These are phyloP conservation scores for Flueggea neowawraea DNA, from an alignment of 441 rosid species.

Conservation along the genomic window DNA sequence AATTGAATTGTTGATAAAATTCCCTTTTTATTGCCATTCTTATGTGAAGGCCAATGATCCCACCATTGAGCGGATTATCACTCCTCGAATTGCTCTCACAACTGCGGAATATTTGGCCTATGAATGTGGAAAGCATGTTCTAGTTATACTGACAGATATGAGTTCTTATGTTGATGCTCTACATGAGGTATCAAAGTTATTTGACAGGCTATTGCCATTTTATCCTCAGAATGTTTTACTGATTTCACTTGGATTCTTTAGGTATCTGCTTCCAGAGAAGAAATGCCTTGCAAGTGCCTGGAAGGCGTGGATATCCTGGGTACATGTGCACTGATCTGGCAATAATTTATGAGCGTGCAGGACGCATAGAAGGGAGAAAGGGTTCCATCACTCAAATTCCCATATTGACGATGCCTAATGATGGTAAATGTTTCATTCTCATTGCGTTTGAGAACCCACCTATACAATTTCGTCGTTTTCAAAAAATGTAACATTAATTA, in stretches of 20 bases:
- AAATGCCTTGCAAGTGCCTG: too few species aligned
- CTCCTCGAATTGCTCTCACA: constrained; percentile 95
- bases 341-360: constrained; percentile 96
- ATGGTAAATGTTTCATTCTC: constrained; percentile 49
- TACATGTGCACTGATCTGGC: constrained; percentile 99
- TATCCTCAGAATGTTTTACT: too few species aligned
- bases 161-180: constrained; percentile 99
- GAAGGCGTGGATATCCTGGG: constrained; percentile 99
- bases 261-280: constrained; percentile 99
- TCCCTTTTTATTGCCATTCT: too few species aligned
- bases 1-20: too few species aligned
- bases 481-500: too few species aligned
- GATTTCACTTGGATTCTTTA: too few species aligned
- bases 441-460: too few species aligned
- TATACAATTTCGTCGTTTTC: too few species aligned
- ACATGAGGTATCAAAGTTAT: too few species aligned
- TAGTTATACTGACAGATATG: constrained; percentile 94
- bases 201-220: too few species aligned
- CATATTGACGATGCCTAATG: constrained; percentile 98
- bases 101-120: constrained; percentile 96
- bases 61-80: constrained; percentile 92
- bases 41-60: constrained; percentile 99
- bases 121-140: constrained; percentile 99
- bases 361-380: constrained; percentile 94
- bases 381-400: constrained; percentile 99